Percentiles rank a stretch among this genome's conserved stretches.
Conservation (phyloP, 441 rosid genomes). For the Populus hybrid region DNA sequence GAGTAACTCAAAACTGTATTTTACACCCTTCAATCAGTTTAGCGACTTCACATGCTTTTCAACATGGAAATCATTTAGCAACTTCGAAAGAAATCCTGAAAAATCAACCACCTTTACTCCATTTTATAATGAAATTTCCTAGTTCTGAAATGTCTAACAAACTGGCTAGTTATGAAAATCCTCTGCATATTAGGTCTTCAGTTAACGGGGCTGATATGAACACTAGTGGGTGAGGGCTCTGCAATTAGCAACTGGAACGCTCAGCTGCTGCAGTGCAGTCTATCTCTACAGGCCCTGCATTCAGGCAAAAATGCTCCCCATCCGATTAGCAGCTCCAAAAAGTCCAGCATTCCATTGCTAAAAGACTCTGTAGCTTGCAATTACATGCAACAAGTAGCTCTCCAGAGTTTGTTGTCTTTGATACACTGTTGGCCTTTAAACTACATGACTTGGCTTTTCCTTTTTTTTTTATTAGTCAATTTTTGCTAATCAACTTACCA, state of each 20-base stretch:
- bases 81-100: neutral
- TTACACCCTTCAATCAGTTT: neutral
- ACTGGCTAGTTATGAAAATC: neutral
- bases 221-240: neutral
- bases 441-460: no score
- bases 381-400: no score
- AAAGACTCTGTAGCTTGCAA: no score
- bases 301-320: neutral
- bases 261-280: neutral
- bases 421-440: no score
- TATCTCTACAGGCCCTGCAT: neutral
- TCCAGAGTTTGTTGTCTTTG: no score
- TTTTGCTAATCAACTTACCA: no score
- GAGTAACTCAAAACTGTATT: no score
- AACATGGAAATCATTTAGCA: neutral
- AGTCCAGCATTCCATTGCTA: neutral
- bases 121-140: neutral
- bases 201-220: neutral
- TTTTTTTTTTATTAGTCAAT: no score
- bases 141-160: neutral
- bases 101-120: neutral
- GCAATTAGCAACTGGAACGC: neutral
- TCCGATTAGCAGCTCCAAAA: neutral
- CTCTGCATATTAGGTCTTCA: neutral
- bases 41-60: neutral